Base-by-base conservation (phyloP, 495 filamentous ascomycete genomes). In the Trichoderma parareesei region DNA sequence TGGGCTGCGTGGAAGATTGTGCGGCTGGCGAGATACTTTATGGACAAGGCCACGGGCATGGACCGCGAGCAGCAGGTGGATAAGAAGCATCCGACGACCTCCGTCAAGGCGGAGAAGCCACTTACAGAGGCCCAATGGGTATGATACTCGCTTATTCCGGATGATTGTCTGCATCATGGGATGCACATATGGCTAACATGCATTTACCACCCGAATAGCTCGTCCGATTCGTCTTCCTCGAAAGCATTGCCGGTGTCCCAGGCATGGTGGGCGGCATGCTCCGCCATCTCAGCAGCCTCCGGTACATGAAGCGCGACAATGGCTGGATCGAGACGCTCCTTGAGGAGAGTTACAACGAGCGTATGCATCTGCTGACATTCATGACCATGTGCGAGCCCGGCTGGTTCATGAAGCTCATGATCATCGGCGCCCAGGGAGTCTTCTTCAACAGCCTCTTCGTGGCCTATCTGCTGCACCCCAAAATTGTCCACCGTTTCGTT, bases 261-360 rank as follows among this genome's bases (percentile, higher is more conserved):
- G 95, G 95, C 0, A 98, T 98, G 92, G 95, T 98, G 5, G 94
- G 87, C 0, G 94, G 93, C 9, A 96, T 96, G 88, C 77, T 98
- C 13, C 81, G 94, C 20, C 94, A 98, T 76, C 78, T 98, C 7
- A 84, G 89, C 70, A 91, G 87, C 67, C 77, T 98, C 65, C 81
- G 94, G 55, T 81, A 86, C 7, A 86, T 98, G 79, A 92, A 91
- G 78, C 77, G 94, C 41, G 94, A 98, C 73, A 96, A 97, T 68
- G 94, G 95, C 72, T 98, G 94, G 93, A 98, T 99, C 68, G 93
- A 97, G 73, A 97, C 91, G 0, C 82, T 98, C 0, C 83, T 98
- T 3, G 94, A 97, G 74, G 94, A 98, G 75, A 87, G 86, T 60
- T 96, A 89, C 79, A 98, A 98, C 70, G 94, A 98, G 73, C 84